Base-by-base conservation (phyloP, 2,329 filamentous ascomycete genomes). In the Colletotrichum sp. region DNA sequence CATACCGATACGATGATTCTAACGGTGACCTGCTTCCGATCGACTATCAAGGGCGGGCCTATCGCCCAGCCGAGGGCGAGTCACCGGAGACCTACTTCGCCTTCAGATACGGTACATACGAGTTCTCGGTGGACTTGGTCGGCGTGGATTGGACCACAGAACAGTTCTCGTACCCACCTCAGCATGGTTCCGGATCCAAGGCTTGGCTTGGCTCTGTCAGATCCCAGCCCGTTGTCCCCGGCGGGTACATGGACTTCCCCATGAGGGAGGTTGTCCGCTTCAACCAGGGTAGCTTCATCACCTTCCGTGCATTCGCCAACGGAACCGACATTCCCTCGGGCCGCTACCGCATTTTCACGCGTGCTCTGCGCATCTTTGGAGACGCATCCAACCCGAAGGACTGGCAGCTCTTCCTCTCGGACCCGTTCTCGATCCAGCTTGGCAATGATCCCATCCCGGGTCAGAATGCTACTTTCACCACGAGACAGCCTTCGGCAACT, bases 321-420 rank as follows among this genome's bases (percentile, higher is more conserved):
- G 78, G 78, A 14, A 78, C 71, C 4, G 43, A 59, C 2, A 77
- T 79, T 9, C 71, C 71, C 2, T 71, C 76, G 5, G 78, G 78
- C 7, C 69, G 68, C 13, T 78, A 79, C 66, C 68, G 69, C 28
- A 59, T 78, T 65, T 83, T 84, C 1, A 83, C 90, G 16, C 85
- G 86, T 67, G 88, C 89, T 2, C 79, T 91, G 77, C 86, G 85
- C 71, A 86, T 91, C 71, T 90, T 88, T 79, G 90, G 90, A 7
- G 84, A 91, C 67, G 81, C 82, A 36, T 80, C 82, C 18, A 83
- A 86, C 67, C 77, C 82, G 4, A 81, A 80, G 4, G 87, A 91
- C 59, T 91, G 89, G 82, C 89, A 91, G 36, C 79, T 83, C 0
- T 80, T 80, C 21, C 83, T 87, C 77, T 85, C 87, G 12, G 76